A percentile compares a stretch with the other conserved stretches of the same genome.
Evolutionary conservation across 2,329 filamentous ascomycete genomes (phyloP).

Genomic region (Simplicillium aogashimaense): DNA sequence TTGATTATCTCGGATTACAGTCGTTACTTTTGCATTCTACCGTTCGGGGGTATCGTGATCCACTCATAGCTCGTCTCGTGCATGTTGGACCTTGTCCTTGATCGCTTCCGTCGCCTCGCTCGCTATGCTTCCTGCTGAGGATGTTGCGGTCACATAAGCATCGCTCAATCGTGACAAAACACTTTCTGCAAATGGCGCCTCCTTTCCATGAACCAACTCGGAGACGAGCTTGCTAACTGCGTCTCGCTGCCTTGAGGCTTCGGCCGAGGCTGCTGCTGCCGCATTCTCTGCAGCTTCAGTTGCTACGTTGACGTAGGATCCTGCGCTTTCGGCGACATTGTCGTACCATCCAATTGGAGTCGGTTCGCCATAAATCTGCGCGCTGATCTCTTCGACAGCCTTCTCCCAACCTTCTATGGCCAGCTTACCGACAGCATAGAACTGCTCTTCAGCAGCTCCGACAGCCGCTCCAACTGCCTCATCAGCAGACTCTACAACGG

Average conservation of each 20-base stretch:
- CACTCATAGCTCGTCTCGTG: background rate
- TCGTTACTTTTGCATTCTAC: no score
- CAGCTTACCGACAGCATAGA: slow-evolving; percentile 24
- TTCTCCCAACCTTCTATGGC: slow-evolving; percentile 29
- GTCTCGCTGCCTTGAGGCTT: slow-evolving; percentile 54
- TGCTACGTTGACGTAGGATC: slow-evolving; percentile 31
- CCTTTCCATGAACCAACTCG: slow-evolving; percentile 67
- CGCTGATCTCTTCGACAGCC: slow-evolving; percentile 52
- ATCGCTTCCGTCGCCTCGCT: slow-evolving; percentile 15
- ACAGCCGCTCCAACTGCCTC: slow-evolving; percentile 27
- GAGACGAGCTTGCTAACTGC: slow-evolving; percentile 64
- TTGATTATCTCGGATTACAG: no score
- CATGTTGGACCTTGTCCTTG: background rate
- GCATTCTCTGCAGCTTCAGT: slow-evolving; percentile 38
- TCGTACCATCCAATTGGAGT: slow-evolving; percentile 46
- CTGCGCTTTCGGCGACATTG: slow-evolving; percentile 21
- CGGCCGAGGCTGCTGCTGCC: slow-evolving; percentile 51
- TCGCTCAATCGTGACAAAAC: slow-evolving; percentile 62
- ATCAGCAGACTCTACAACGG: slow-evolving; percentile 26
- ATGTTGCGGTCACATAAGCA: slow-evolving; percentile 59
- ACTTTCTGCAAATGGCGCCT: slow-evolving; percentile 73
- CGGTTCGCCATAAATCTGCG: slow-evolving; percentile 62
- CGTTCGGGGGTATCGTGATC: no score
- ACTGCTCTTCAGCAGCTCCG: slow-evolving; percentile 33
- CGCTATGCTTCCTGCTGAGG: slow-evolving; percentile 37